Conservation (phyloP, 805 yeast genomes). For the Maudiozyma barnettii region DNA sequence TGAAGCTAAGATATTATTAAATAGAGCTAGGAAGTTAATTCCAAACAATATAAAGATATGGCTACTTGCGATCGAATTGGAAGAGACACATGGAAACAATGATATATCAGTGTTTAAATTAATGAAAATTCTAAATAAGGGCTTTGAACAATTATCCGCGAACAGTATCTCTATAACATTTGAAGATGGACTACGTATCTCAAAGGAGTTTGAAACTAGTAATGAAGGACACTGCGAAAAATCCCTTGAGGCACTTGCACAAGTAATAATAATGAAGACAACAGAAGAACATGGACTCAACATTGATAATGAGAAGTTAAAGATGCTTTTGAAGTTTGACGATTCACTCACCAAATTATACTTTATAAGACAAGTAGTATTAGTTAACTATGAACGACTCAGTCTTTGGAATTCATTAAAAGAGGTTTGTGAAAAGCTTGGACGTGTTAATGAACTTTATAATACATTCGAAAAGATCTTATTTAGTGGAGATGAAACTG, state of each 20-base stretch:
- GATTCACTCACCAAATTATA: slow-evolving; percentile 31
- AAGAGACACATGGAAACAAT: slow-evolving; percentile 37
- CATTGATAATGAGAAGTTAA: slow-evolving; percentile 11
- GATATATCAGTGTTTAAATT: slow-evolving; percentile 33
- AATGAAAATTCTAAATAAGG: slow-evolving; percentile 27
- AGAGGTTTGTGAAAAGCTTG: slow-evolving; percentile 25
- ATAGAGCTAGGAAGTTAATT: slow-evolving; percentile 49
- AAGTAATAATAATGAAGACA: slow-evolving; percentile 41
- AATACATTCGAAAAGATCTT: slow-evolving; percentile 47
- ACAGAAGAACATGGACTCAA: slow-evolving; percentile 27
- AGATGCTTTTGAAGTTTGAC: slow-evolving; percentile 14
- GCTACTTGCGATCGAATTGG: slow-evolving; percentile 61
- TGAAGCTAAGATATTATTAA: slow-evolving; percentile 47
- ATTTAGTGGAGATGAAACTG: slow-evolving; percentile 6
- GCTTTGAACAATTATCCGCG: slow-evolving; percentile 39
- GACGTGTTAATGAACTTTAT: slow-evolving; percentile 29
- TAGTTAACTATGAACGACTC: slow-evolving; percentile 37
- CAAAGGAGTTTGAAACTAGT: slow-evolving; percentile 40
- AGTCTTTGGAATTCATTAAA: slow-evolving; percentile 43
- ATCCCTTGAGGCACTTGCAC: slow-evolving; percentile 32
- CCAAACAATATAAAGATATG: slow-evolving; percentile 47
- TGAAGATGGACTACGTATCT: slow-evolving; percentile 47
- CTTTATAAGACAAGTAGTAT: slow-evolving; percentile 34
- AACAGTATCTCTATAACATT: slow-evolving; percentile 31
- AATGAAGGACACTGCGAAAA: slow-evolving; percentile 11